Evolutionary conservation across 1,284 basidiomycete species (phyloP).

Genomic region (Rhodofomes roseus): DNA sequence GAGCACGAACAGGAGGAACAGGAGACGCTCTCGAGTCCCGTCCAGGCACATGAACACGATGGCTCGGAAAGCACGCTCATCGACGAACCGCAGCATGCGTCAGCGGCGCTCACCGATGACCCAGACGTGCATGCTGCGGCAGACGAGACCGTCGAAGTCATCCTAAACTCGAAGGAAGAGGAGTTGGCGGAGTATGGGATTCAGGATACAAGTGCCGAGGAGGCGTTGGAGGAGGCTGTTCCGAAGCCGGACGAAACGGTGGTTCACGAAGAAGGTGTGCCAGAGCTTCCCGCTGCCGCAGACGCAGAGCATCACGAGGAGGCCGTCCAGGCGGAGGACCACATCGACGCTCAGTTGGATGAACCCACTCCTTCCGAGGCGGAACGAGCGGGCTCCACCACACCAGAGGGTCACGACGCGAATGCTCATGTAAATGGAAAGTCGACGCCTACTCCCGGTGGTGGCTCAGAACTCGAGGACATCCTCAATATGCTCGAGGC

Average conservation of each 20-base stretch:
- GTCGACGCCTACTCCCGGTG: slow-evolving; percentile 9
- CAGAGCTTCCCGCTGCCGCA: slow-evolving; percentile 9
- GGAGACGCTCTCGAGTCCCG: slow-evolving; percentile 8
- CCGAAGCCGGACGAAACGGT: slow-evolving; percentile 11
- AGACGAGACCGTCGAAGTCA: slow-evolving; percentile 6
- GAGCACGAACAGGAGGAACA: slow-evolving; percentile 15
- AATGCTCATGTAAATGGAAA: slow-evolving; percentile 13
- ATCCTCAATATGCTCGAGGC: slow-evolving; percentile 63
- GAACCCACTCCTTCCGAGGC: slow-evolving; percentile 2
- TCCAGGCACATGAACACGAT: slow-evolving; percentile 12
- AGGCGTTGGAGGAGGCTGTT: slow-evolving; percentile 3
- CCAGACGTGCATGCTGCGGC: slow-evolving; percentile 15
- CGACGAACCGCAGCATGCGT: slow-evolving; percentile 12
- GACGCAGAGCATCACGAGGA: slow-evolving; percentile 16
- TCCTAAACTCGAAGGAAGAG: slow-evolving; percentile 11
- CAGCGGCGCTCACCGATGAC: slow-evolving; percentile 1
- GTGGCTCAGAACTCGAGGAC: slow-evolving; percentile 48
- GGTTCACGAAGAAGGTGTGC: slow-evolving; percentile 17
- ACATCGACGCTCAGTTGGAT: not conserved
- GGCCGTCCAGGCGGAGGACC: slow-evolving; percentile 2
- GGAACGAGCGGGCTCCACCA: not conserved
- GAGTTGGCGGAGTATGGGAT: slow-evolving; percentile 1
- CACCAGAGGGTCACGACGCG: not conserved
- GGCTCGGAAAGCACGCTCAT: slow-evolving; percentile 9
- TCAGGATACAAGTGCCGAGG: not conserved